Base-by-base conservation (phyloP, 768 basidiomycete genomes). In the Tulasnella sp. region DNA sequence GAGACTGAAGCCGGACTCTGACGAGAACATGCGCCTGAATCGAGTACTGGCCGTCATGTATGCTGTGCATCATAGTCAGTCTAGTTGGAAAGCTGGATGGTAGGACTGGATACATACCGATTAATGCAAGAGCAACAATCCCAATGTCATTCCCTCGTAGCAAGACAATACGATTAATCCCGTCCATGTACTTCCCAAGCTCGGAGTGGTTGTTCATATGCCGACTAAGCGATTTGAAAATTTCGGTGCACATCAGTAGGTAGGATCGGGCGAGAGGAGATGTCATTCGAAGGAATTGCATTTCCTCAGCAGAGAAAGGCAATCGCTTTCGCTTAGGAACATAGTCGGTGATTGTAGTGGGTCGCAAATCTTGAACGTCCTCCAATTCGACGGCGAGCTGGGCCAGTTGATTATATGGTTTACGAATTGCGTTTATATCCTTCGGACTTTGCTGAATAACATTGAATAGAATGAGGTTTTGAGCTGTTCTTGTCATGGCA, bases 31-130 rank as follows among this genome's bases (percentile, higher is more conserved):
- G n/a, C 93, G 89, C 40, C 89, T 87, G 81, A 93, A 94, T 23
- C 93, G 89, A 10, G 92, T 92, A 73, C 89, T 91, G 0, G 92
- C 93, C 20, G 90, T 88, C 90, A 93, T 91, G 40, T 91, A 86
- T 7, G 90, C 92, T 92, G 78, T 20, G 73, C 26, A 79, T 35
- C 37, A 77, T 74, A 78, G 67, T 75, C 23, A 48, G 81, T 61
- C 69, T 29, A n/a, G n/a, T 70, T n/a, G 55, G 70, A n/a, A 67
- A 57, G 16, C 26, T 71, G 72, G 18, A 26, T 39, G 57, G 37
- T 55, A 78, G 32, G 39, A 40, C 44, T 80, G 20, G n/a, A 23
- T 1, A 77, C 89, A 81, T 81, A 93, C 92, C 91, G 39, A 93
- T 90, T 82, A 93, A 84, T 9, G 89, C 87, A 79, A 93, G 92